phyloP scores from a whole-genome alignment of 1,284 basidiomycete genomes.

The Ustanciosporium gigantosporum region DNA sequence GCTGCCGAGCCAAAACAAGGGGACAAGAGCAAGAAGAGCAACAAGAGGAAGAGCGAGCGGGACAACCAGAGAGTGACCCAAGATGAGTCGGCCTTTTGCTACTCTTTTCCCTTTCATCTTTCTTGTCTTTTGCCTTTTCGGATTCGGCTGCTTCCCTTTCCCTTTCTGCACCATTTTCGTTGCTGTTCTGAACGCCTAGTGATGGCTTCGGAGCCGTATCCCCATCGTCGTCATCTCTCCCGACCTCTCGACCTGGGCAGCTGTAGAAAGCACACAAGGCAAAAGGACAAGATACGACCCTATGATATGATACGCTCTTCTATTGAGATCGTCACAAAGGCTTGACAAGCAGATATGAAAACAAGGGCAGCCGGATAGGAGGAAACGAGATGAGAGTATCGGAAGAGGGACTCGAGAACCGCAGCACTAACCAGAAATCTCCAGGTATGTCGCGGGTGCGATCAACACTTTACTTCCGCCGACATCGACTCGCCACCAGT shows the following conservation, averaged over 20 bases:
- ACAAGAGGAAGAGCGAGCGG: background rate
- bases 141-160: too few species aligned
- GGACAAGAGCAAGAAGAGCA: too few species aligned
- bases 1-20: too few species aligned
- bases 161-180: too few species aligned
- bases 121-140: too few species aligned
- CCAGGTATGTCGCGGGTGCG: constrained; percentile 57
- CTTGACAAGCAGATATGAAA: background rate
- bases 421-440: constrained; percentile 43
- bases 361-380: background rate
- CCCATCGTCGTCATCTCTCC: too few species aligned
- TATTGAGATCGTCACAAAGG: background rate
- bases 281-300: too few species aligned
- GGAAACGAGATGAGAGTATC: background rate
- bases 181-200: too few species aligned
- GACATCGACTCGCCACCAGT: constrained; percentile 58
- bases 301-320: background rate
- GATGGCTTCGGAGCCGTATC: too few species aligned
- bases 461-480: constrained; percentile 47
- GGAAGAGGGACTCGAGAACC: background rate
- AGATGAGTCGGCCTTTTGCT: too few species aligned
- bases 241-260: constrained; percentile 1
- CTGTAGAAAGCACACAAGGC: background rate
- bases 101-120: too few species aligned
- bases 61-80: too few species aligned